These are phyloP conservation scores for Geotrichum restrictum DNA, from an alignment of 1,139 yeast species.

Conservation along the genomic window DNA sequence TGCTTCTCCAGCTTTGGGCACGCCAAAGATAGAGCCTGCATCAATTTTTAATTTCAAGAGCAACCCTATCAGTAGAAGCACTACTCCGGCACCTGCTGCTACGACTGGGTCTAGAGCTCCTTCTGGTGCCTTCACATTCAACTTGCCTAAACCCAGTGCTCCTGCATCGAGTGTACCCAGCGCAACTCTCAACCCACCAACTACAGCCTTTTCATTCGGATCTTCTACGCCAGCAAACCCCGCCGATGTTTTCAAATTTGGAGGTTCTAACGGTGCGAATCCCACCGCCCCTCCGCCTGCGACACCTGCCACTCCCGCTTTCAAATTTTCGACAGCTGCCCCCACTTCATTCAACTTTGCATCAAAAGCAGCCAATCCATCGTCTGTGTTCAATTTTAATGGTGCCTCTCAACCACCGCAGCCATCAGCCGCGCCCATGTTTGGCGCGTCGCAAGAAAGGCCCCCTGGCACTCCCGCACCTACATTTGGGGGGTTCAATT, in stretches of 20 bases:
- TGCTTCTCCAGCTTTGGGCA: constrained; percentile 5
- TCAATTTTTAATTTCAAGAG: constrained; percentile 12
- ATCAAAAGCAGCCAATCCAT: constrained; percentile 7
- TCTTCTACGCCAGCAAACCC: constrained; percentile 2
- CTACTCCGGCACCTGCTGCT: constrained; percentile 11
- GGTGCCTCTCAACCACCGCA: neutral
- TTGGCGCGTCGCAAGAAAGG: neutral
- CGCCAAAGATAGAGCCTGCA: constrained; percentile 10
- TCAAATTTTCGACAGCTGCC: constrained; percentile 3
- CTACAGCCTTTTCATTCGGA: constrained; percentile 15
- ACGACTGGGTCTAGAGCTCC: neutral
- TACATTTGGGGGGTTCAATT: neutral
- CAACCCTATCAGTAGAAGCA: constrained; percentile 11
- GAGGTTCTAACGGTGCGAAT: neutral
- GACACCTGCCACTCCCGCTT: constrained; percentile 6
- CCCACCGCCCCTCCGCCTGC: neutral
- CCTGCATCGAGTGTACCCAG: neutral
- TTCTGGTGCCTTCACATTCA: constrained; percentile 5
- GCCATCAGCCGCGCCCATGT: constrained; percentile 1
- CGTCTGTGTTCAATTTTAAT: constrained; percentile 13
- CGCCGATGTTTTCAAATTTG: constrained; percentile 12
- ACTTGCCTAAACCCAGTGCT: constrained; percentile 9
- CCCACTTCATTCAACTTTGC: constrained; percentile 13
- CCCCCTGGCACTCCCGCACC: neutral
- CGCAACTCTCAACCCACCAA: neutral